Conservation (phyloP, 2,329 filamentous ascomycete species). For the Lachnellula hyalina region DNA sequence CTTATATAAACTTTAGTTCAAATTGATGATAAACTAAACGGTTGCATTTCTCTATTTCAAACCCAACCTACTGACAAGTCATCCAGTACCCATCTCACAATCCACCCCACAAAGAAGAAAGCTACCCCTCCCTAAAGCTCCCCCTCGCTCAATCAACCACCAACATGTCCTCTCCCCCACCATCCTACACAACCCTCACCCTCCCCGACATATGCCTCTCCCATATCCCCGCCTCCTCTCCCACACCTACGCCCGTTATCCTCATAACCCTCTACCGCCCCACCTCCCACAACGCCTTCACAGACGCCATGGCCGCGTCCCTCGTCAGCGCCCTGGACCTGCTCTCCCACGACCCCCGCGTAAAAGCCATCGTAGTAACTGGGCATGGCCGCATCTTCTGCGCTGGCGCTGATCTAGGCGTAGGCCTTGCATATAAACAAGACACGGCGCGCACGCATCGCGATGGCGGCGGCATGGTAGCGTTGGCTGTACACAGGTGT, state of each 20-base stretch:
- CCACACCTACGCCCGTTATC: conserved; percentile 55
- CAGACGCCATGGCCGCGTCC: conserved; percentile 55
- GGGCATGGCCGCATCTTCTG: conserved; percentile 50
- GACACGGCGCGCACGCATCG: conserved; percentile 30
- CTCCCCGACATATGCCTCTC: conserved; percentile 43
- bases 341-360: conserved; percentile 48
- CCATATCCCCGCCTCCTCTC: conserved; percentile 45
- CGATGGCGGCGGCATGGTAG: conserved; percentile 48
- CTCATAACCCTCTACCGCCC: conserved; percentile 62
- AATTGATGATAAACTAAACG: not conserved
- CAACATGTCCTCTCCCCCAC: conserved; percentile 16
- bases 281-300: conserved; percentile 64
- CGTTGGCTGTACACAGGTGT: conserved; percentile 52
- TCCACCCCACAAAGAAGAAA: not conserved
- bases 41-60: not conserved
- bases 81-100: not conserved
- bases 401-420: conserved; percentile 39
- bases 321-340: conserved; percentile 49
- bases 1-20: not conserved
- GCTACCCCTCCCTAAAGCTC: not conserved
- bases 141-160: not conserved
- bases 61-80: not conserved
- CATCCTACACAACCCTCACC: conserved; percentile 37
- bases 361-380: conserved; percentile 50
- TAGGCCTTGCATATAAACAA: conserved; percentile 14